Evolutionary conservation across 2,329 filamentous ascomycete genomes (phyloP), one percentile per base, ranked within the genome.

Genomic region (Colletotrichum cordylinicola): DNA sequence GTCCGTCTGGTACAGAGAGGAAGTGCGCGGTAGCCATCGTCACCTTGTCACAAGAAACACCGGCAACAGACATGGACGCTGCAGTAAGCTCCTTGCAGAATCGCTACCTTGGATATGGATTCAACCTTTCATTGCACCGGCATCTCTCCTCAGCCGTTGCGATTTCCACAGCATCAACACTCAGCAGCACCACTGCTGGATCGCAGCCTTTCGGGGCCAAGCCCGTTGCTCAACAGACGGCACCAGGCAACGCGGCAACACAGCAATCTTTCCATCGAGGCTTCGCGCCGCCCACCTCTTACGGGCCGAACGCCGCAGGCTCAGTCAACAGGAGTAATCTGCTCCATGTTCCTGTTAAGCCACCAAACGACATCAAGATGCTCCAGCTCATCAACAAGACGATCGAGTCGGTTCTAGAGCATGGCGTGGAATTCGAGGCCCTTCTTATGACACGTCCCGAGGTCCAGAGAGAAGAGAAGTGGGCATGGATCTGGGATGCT

Each of bases 401-500:
- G 0, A 90, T 98, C 39, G 96, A 98, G 81, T 90, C 91, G 4
- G 88, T 98, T 0, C 87, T 98, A 10, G 91, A 92, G 27, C 92
- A 97, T 79, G 96, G 96, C 0, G 92, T 95, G 0, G 95, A 97
- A 81, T 98, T 98, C 76, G 97, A 99, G 84, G 96, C 96, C 7
- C 88, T 98, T 3, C 89, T 99, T 8, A 98, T 98, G 97, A 94
- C 93, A 66, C 90, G 95, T 21, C 91, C 94, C 0, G 92, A 96
- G 70, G 94, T 98, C 2, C 95, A 98, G 82, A 90, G 90, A 55
- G 95, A 98, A 75, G 95, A 98, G 83, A 96, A 94, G 78, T 98
- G 96, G 93, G 94, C 96, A 0, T 99, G 96, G 94, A 88, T 99
- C 7, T 99, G 95, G 93, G 94, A 98, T 83, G 91, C 96, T 24